Evolutionary conservation across 2,329 filamentous ascomycete genomes (phyloP), one percentile per base, ranked within the genome.

Genomic region (Aspergillus oerlinghausenensis): DNA sequence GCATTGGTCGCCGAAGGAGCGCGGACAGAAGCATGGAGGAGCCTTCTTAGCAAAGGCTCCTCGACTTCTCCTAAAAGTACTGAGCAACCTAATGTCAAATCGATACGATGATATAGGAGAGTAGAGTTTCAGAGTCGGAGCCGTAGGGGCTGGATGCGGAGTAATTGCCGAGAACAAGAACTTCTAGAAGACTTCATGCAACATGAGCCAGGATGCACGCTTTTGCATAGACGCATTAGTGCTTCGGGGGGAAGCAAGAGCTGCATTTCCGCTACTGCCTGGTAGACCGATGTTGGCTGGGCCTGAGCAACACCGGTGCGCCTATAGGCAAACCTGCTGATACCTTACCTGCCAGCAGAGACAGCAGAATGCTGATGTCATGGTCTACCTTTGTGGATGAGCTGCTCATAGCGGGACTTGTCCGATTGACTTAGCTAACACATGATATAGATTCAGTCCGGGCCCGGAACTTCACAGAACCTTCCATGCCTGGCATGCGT

Each of bases 191-290:
- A 42, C 28, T 32, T 53, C 42, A 53, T 56, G 49, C 50, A 57
- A 43, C 55, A 60, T 51, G 43, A 35, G 54, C 59, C 43, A 55
- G 61, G 55, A 53, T 60, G 42, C 59, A 54, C 62, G 58, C 55
- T 63, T 55, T 54, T 57, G 32, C 55, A 55, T 56, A 49, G 54
- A 55, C 60, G 65, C 67, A 71, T 71, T 71, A 71, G 70, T 65
- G 64, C 58, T 52, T 63, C 69, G 67, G 67, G 70, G 69, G 70
- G 70, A 70, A 69, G 66, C 53, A 66, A 32, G 43, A 58, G 59
- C 47, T 65, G 65, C 68, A 68, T 55, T 59, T 60, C 66, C 67
- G 67, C 45, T 23, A 57, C 65, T 35, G 42, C 49, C 50, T 55
- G 51, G 35, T 52, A 56, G 60, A 54, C 57, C 50, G 51, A 60